phyloP scores from a whole-genome alignment of 2,329 filamentous ascomycete genomes.

The Ophiostoma quercus region DNA sequence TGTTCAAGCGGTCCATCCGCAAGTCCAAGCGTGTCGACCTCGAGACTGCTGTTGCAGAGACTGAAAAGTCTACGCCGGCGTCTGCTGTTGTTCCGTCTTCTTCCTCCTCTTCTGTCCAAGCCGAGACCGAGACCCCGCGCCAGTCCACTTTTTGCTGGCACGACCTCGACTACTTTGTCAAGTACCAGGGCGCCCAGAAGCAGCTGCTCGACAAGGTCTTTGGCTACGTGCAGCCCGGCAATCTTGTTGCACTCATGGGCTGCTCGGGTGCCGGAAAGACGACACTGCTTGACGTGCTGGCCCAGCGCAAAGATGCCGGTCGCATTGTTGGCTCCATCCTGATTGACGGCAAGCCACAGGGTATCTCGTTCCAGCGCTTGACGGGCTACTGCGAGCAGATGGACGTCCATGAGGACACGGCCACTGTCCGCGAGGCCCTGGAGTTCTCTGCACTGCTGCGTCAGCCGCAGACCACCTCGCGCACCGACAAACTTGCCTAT shows the following conservation, averaged over 20 bases:
- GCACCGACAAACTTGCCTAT: slow-evolving; percentile 76
- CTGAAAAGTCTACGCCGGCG: slow-evolving; percentile 58
- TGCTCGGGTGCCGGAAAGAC: slow-evolving; percentile 90
- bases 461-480: slow-evolving; percentile 69
- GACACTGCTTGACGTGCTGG: slow-evolving; percentile 78
- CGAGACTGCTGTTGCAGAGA: slow-evolving; percentile 52
- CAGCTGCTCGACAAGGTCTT: slow-evolving; percentile 83
- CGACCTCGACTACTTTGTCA: slow-evolving; percentile 69
- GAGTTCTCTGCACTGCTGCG: slow-evolving; percentile 81
- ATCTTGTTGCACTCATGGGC: slow-evolving; percentile 84
- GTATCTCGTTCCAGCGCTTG: slow-evolving; percentile 82
- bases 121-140: neutral
- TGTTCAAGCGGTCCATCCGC: slow-evolving; percentile 25
- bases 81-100: slow-evolving; percentile 39
- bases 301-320: slow-evolving; percentile 81
- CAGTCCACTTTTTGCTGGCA: slow-evolving; percentile 66
- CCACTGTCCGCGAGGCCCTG: slow-evolving; percentile 82
- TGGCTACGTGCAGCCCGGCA: slow-evolving; percentile 91
- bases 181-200: slow-evolving; percentile 71
- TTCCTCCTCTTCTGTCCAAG: neutral
- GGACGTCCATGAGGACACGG: slow-evolving; percentile 78
- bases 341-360: slow-evolving; percentile 61
- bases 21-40: neutral
- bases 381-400: slow-evolving; percentile 91
- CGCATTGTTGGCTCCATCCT: slow-evolving; percentile 81